phyloP scores from a whole-genome alignment of 352 stramenopile species.

The Pythium monospermum region DNA sequence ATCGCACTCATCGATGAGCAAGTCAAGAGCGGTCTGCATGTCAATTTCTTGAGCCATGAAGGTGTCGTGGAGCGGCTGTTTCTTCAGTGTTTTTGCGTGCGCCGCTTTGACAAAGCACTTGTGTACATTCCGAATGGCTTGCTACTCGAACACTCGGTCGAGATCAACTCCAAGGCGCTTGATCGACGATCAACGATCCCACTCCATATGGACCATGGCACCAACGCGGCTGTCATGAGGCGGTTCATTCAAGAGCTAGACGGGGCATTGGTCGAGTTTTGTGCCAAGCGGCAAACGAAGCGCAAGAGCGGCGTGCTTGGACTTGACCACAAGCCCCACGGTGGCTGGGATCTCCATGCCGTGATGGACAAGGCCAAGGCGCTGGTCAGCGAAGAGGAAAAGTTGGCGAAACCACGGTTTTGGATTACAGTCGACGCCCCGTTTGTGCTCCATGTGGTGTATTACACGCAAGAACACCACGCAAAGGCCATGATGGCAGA shows the following conservation, averaged over 20 bases:
- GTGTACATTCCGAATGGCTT: conserved; percentile 80
- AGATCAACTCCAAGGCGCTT: conserved; percentile 62
- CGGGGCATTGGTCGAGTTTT: conserved; percentile 27
- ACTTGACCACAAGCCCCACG: conserved; percentile 36
- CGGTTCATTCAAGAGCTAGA: conserved; percentile 76
- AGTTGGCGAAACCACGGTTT: conserved; percentile 38
- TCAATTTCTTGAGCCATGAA: conserved; percentile 70
- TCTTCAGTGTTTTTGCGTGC: conserved; percentile 74
- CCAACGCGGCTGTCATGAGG: conserved; percentile 37
- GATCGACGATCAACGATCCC: conserved; percentile 48
- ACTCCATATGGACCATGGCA: conserved; percentile 57
- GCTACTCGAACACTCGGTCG: conserved; percentile 67
- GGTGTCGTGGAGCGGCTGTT: conserved; percentile 81
- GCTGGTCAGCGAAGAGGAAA: conserved; percentile 18
- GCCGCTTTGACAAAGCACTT: conserved; percentile 77
- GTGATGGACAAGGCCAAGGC: conserved; percentile 39
- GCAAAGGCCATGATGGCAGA: conserved; percentile 56
- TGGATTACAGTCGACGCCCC: conserved; percentile 70
- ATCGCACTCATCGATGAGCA: conserved; percentile 80
- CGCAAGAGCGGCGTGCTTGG: conserved; percentile 36
- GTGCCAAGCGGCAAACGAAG: conserved; percentile 18
- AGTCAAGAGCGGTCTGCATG: conserved; percentile 71
- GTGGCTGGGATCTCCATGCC: conserved; percentile 38
- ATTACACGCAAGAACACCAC: conserved; percentile 67
- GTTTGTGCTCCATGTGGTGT: conserved; percentile 69